Base-by-base conservation (phyloP, 2,329 filamentous ascomycete species). In the Macrophomina phaseolina region DNA sequence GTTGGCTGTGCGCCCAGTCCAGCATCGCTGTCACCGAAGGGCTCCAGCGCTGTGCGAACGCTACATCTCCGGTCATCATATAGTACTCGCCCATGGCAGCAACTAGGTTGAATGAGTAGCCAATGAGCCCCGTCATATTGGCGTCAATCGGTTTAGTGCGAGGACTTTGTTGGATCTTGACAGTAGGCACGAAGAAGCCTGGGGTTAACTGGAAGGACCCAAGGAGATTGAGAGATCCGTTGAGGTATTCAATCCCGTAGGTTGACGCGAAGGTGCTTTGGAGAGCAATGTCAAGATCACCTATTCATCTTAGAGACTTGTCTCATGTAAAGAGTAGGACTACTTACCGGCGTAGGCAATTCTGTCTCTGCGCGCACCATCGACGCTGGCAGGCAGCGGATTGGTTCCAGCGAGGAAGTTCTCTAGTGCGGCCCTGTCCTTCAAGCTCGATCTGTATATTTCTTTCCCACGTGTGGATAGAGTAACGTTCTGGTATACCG, bases 391-490 rank as follows among this genome's bases (percentile, higher is more conserved):
- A 11, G 72, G 68, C 3, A 69, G 53, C 3, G 76, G 76, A 64
- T 80, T 80, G 11, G 73, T 70, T 6, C 77, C 77, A 53, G 78
- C 72, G 6, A 78, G 69, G 60, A 79, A 80, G 65, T 79, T 75
- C 5, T 69, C 5, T 23, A 79, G 67, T 51, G 74, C 74, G 4
- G 67, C 65, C 2, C 58, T 64, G n/a, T 78, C 70, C 0, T 69
- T 78, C 30, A 78, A 68, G 12, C 23, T 52, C 1, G 49, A 32
- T 14, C 34, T 30, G 30, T 28, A 5, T 71, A 53, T 6, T 71
- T 69, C 4, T 68, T 68, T 62, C 77, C 77, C 1, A 73, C 70
- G 16, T 64, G 11, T 1, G 69, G 58, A 14, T 70, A 71, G 0
- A 65, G 51, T 23, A 56, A 76, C 64, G 38, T 76, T 70, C 7